phyloP scores from a whole-genome alignment of 345 rosid genomes.

The Arabis alpina region DNA sequence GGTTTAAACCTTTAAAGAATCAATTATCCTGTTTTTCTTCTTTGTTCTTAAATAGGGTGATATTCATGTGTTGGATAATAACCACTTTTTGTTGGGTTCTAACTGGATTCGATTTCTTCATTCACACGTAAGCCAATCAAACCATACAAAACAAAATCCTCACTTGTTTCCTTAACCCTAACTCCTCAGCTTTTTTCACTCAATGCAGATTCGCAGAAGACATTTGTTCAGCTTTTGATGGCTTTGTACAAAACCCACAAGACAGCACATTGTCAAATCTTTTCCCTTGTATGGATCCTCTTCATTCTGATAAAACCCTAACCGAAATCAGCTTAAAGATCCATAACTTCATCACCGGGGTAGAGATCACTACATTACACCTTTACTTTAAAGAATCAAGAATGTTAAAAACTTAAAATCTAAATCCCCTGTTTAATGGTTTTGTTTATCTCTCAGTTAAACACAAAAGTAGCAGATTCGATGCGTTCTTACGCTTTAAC shows the following conservation, averaged over 20 bases:
- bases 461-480: slow-evolving; percentile 45
- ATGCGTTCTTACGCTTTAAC: slow-evolving; percentile 26
- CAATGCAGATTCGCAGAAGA: slow-evolving; percentile 60
- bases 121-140: slow-evolving; percentile 57
- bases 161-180: not conserved
- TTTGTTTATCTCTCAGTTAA: slow-evolving; percentile 49
- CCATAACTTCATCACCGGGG: slow-evolving; percentile 55
- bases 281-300: slow-evolving; percentile 59
- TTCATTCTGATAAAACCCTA: slow-evolving; percentile 47
- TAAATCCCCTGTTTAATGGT: slow-evolving; percentile 20
- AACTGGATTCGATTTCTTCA: slow-evolving; percentile 68
- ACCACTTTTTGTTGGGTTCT: slow-evolving; percentile 63
- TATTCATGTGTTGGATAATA: slow-evolving; percentile 69
- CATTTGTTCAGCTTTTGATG: slow-evolving; percentile 57
- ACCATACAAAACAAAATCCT: not conserved
- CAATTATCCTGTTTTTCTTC: not conserved
- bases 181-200: not conserved
- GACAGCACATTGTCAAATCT: slow-evolving; percentile 48
- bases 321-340: slow-evolving; percentile 48
- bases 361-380: not conserved
- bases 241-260: slow-evolving; percentile 53
- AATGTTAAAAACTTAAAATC: not conserved
- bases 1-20: not conserved
- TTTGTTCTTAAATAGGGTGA: slow-evolving; percentile 51
- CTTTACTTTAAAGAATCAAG: not conserved